These are phyloP conservation scores for Cryptosporidium baileyi DNA, from an alignment of 169 alveolate genomes.

Conservation along the genomic window DNA sequence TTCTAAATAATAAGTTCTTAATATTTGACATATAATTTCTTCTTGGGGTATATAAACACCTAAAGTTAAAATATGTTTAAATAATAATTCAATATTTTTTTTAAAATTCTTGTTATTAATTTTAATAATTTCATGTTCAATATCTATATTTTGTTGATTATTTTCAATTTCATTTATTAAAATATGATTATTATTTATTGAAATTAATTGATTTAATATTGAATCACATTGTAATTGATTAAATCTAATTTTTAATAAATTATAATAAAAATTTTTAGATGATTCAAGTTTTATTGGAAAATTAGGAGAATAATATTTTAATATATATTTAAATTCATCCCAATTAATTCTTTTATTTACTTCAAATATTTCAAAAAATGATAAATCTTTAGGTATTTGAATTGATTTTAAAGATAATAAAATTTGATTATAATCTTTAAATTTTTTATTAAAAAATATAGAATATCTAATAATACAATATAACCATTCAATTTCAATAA, in stretches of 20 bases:
- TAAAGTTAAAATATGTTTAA: neutral
- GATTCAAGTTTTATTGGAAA: constrained; percentile 54
- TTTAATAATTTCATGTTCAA: neutral
- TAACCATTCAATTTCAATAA: constrained; percentile 50
- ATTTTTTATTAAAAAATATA: constrained; percentile 2
- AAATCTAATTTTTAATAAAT: neutral
- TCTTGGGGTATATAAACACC: constrained; percentile 55
- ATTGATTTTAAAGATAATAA: neutral
- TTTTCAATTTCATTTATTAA: neutral
- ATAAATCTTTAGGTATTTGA: constrained; percentile 5
- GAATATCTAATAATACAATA: constrained; percentile 26
- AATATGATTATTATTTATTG: neutral
- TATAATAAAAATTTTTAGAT: constrained; percentile 1
- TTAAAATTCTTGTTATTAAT: constrained; percentile 13
- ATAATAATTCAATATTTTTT: neutral
- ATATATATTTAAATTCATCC: constrained; percentile 53
- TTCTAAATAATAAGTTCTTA: constrained; percentile 33
- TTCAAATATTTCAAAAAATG: neutral
- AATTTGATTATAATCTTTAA: neutral
- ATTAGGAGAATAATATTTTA: constrained; percentile 39
- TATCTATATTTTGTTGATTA: neutral
- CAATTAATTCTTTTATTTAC: constrained; percentile 27
- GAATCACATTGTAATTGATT: neutral
- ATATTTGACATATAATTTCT: neutral
- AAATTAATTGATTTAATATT: neutral